Conservation (phyloP, 2,329 filamentous ascomycete species). For the Hortaea sp. region DNA sequence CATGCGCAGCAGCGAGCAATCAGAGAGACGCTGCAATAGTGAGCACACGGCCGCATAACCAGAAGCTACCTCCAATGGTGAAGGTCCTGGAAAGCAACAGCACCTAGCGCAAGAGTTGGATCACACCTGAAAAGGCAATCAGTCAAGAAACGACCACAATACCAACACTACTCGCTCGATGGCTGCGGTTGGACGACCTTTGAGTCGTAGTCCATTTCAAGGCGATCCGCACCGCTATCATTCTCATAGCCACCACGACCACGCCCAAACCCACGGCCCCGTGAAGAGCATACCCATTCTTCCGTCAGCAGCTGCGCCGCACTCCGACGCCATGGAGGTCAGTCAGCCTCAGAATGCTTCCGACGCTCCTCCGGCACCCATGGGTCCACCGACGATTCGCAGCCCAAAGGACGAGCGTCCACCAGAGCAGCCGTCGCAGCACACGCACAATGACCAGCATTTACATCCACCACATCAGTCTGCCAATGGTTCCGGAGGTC, state of each 20-base stretch:
- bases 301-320: constrained; percentile 15
- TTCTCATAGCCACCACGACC: background rate
- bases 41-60: no score
- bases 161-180: constrained; percentile 17
- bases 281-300: constrained; percentile 22
- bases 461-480: background rate
- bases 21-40: no score
- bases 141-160: no score
- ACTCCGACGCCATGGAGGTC: constrained; percentile 21
- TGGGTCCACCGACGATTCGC: constrained; percentile 19
- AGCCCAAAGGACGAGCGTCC: constrained; percentile 19
- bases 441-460: constrained; percentile 2
- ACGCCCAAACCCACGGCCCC: constrained; percentile 2
- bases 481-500: constrained; percentile 33
- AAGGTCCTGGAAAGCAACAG: no score
- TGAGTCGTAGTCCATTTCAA: constrained; percentile 25
- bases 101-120: no score
- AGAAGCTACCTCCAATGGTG: no score
- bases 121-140: no score
- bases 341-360: constrained; percentile 11
- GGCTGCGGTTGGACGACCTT: constrained; percentile 35
- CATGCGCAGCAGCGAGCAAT: no score
- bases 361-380: constrained; percentile 8
- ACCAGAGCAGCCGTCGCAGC: constrained; percentile 9
- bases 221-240: constrained; percentile 14